Evolutionary conservation across 768 basidiomycete genomes (phyloP).

Genomic region (Steccherinum ochraceum): DNA sequence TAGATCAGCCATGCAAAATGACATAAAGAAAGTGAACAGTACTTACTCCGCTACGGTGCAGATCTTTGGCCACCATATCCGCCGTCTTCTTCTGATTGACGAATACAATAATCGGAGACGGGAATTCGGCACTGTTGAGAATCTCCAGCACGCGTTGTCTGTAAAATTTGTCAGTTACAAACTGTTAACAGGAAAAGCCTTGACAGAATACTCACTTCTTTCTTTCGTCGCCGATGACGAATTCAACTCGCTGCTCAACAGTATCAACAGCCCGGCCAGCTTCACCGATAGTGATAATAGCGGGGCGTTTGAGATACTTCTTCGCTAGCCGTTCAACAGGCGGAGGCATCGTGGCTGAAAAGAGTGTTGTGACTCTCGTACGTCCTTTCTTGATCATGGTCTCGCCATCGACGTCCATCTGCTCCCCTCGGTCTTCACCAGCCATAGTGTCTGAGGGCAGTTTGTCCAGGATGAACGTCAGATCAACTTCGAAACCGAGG

Average conservation of each 20-base stretch:
- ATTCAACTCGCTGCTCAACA: constrained; percentile 94
- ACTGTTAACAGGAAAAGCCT: too few species aligned
- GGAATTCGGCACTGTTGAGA: constrained; percentile 76
- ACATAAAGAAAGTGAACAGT: background rate
- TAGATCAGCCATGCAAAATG: background rate
- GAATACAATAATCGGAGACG: constrained; percentile 95
- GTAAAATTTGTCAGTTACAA: too few species aligned
- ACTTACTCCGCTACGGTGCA: constrained; percentile 82
- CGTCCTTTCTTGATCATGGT: constrained; percentile 67
- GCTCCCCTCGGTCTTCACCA: constrained; percentile 71
- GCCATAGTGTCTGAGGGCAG: constrained; percentile 84
- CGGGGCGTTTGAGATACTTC: constrained; percentile 90
- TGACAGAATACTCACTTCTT: constrained; percentile 66
- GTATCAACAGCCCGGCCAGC: constrained; percentile 98
- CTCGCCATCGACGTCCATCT: constrained; percentile 73
- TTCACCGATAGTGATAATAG: constrained; percentile 96
- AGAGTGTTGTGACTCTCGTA: constrained; percentile 90
- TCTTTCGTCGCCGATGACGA: constrained; percentile 90
- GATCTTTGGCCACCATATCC: constrained; percentile 94
- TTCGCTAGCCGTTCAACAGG: constrained; percentile 92
- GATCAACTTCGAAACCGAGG: constrained; percentile 91
- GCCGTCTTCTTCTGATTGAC: constrained; percentile 99
- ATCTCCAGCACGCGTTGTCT: constrained; percentile 88
- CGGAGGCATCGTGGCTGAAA: constrained; percentile 98
- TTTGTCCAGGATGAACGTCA: constrained; percentile 92